These are phyloP conservation scores for Corrigiola litoralis DNA, from an alignment of 179 eudicot genomes.

Conservation along the genomic window DNA sequence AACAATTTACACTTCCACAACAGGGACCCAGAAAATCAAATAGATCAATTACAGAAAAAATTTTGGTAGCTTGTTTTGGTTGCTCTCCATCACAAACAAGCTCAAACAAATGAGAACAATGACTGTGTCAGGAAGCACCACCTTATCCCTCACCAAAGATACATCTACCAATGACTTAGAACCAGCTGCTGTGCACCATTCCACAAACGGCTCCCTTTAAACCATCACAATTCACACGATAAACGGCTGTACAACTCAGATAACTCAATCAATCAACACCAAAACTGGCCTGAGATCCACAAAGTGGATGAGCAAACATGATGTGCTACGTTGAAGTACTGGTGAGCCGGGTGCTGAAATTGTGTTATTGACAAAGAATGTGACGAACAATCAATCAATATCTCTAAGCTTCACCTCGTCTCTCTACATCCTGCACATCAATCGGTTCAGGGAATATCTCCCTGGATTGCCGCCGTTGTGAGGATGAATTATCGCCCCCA, in stretches of 20 bases:
- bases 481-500: constrained; percentile 46
- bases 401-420: constrained; percentile 35
- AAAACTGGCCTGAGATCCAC: constrained; percentile 29
- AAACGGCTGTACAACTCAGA: constrained; percentile 33
- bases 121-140: constrained; percentile 8
- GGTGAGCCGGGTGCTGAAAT: constrained; percentile 26
- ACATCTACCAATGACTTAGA: neutral
- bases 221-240: constrained; percentile 9
- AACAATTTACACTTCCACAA: constrained; percentile 35
- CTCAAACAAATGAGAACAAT: constrained; percentile 27
- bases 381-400: constrained; percentile 12
- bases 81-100: constrained; percentile 20
- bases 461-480: constrained; percentile 49
- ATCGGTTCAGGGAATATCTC: constrained; percentile 71
- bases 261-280: constrained; percentile 17
- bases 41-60: constrained; percentile 22
- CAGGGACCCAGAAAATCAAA: constrained; percentile 24
- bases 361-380: constrained; percentile 35
- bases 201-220: constrained; percentile 11
- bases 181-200: neutral
- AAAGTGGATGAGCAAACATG: constrained; percentile 13
- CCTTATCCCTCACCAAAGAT: neutral
- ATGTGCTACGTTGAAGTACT: neutral
- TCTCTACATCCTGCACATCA: constrained; percentile 44
- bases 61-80: constrained; percentile 22